These are phyloP conservation scores for Saturnispora quitensis DNA, from an alignment of 805 yeast genomes.

Conservation along the genomic window DNA sequence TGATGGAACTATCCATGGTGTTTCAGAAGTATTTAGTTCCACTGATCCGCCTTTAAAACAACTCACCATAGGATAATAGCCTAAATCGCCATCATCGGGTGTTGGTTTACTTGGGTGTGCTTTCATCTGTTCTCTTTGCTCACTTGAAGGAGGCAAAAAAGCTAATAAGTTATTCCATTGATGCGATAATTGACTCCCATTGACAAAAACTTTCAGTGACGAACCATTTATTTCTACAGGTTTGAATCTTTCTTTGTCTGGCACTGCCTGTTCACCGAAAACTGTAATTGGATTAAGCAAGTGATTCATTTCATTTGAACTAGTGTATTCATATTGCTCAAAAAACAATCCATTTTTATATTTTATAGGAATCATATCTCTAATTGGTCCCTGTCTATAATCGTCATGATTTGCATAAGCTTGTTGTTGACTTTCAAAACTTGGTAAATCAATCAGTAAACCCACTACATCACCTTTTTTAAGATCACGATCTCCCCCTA, in stretches of 20 bases:
- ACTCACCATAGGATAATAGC: constrained; percentile 87
- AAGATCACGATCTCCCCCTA: constrained; percentile 30
- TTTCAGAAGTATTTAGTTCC: constrained; percentile 58
- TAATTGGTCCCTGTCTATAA: constrained; percentile 35
- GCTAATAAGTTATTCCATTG: constrained; percentile 58
- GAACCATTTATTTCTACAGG: constrained; percentile 49
- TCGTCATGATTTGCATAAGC: constrained; percentile 25
- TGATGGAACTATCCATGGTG: constrained; percentile 39
- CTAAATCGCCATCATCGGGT: constrained; percentile 75
- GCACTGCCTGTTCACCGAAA: constrained; percentile 57
- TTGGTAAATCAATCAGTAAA: constrained; percentile 61
- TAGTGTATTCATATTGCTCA: constrained; percentile 75
- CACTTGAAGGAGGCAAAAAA: constrained; percentile 73
- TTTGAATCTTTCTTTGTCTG: constrained; percentile 38
- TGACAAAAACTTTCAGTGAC: constrained; percentile 59
- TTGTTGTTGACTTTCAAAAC: constrained; percentile 33
- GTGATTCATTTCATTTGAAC: constrained; percentile 65
- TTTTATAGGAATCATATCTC: constrained; percentile 85
- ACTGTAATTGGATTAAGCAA: constrained; percentile 62
- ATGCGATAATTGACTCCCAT: constrained; percentile 57
- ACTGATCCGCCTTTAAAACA: constrained; percentile 75
- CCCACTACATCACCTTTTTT: constrained; percentile 79
- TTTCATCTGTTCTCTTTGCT: constrained; percentile 25
- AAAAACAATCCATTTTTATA: constrained; percentile 69
- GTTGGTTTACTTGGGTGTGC: constrained; percentile 13